Evolutionary conservation across 2,329 filamentous ascomycete genomes (phyloP), one percentile per base, ranked within the genome.

Genomic region (Aspergillus neoniger): DNA sequence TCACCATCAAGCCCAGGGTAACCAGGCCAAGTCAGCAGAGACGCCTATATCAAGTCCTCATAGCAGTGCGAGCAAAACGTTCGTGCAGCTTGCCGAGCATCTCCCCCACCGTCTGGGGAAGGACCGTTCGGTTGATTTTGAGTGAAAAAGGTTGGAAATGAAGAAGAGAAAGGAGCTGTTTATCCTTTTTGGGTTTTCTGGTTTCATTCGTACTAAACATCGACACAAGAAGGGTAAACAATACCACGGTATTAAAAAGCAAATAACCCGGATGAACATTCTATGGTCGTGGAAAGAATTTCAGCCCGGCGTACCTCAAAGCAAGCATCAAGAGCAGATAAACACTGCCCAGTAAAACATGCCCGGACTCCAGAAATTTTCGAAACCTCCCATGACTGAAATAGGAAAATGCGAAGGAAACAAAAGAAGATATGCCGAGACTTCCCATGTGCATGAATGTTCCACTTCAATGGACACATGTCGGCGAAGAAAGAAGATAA

Each of bases 341-440:
- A 55, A 70, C 67, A 70, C 66, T 71, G 69, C 70, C 69, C 68
- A 68, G 66, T 67, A 70, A 72, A 70, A 70, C 68, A 74, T 70
- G 69, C 59, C 72, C 67, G 69, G 71, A 76, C 73, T 74, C 73
- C 73, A 67, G 69, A 70, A 69, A 64, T 72, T 74, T 74, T 71
- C 56, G 51, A 60, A 68, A 65, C 67, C 66, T 65, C 69, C 71
- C 68, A 66, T 67, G 65, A 69, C 56, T 65, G 58, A 68, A 70
- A 65, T 65, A 66, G 60, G 65, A 63, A 21, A 44, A 30, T 66
- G 59, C 57, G 44, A 56, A 58, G 57, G 54, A 61, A 23, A 54
- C 44, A 53, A 57, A 32, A 39, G 59, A 48, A 55, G 61, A 55
- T 43, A 44, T 53, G 67, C 55, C 67, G 67, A 69, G 66, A 70